Conservation (phyloP, 208 protist species). For the Acanthamoeba culbertsoni region DNA sequence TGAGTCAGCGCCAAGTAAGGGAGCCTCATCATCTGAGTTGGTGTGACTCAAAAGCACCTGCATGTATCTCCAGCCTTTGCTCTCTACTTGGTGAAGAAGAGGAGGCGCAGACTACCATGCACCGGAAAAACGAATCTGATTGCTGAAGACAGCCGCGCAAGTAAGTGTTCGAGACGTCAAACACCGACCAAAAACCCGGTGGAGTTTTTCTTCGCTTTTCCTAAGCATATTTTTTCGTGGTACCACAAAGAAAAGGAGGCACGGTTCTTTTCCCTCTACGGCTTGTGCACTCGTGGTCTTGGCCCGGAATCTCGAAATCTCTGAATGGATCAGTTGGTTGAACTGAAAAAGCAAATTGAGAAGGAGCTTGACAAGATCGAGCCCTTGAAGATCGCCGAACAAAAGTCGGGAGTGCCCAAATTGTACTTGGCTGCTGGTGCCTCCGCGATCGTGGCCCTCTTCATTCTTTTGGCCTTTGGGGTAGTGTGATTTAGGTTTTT, state of each 20-base stretch:
- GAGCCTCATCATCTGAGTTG: background rate
- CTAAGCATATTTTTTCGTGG: background rate
- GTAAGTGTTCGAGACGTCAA: too few relatives aligned
- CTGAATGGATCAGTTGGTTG: background rate
- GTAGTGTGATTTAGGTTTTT: too few relatives aligned
- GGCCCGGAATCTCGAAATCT: too few relatives aligned
- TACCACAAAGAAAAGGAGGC: background rate
- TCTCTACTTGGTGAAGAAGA: too few relatives aligned
- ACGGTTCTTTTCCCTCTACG: background rate
- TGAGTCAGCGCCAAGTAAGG: background rate
- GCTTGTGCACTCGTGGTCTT: too few relatives aligned
- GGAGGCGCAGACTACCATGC: too few relatives aligned
- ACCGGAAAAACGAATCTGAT: too few relatives aligned
- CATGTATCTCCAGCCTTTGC: background rate
- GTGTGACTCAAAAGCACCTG: too few relatives aligned
- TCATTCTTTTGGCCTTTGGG: background rate
- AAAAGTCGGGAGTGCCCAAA: constrained; percentile 12
- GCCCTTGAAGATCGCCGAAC: background rate
- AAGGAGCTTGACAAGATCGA: constrained; percentile 34
- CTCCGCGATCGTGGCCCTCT: background rate
- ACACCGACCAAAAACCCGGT: too few relatives aligned
- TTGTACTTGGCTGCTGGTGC: background rate
- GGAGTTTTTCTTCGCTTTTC: background rate
- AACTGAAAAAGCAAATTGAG: background rate
- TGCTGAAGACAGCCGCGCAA: too few relatives aligned